Percentiles rank a stretch among this genome's conserved stretches.
These are phyloP conservation scores for Tagetes erecta DNA, from an alignment of 129 eudicot species.

Conservation along the genomic window DNA sequence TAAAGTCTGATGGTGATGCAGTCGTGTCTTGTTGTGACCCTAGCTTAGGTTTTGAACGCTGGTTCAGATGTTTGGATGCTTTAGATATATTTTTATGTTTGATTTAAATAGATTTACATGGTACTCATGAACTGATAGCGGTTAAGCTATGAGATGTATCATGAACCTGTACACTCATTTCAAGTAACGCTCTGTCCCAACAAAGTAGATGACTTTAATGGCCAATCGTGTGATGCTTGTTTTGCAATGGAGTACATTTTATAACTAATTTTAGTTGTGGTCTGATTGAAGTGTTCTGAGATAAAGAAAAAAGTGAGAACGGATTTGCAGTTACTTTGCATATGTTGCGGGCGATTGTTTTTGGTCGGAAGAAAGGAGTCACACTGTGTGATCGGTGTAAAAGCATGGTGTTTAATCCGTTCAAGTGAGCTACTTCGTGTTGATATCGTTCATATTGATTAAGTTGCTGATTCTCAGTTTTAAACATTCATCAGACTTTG, in stretches of 20 bases:
- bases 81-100: constrained; percentile 14
- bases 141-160: constrained; percentile 10
- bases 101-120: constrained; percentile 7
- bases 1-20: neutral
- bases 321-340: too few relatives aligned
- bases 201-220: constrained; percentile 7
- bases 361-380: too few relatives aligned
- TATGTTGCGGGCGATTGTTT: too few relatives aligned
- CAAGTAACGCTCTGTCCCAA: neutral
- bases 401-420: too few relatives aligned
- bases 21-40: neutral
- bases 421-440: too few relatives aligned
- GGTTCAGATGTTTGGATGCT: neutral
- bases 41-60: neutral
- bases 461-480: too few relatives aligned
- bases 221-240: neutral
- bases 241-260: neutral
- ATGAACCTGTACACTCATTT: constrained; percentile 22
- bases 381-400: too few relatives aligned
- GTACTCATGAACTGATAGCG: constrained; percentile 10
- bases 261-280: neutral
- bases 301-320: too few relatives aligned
- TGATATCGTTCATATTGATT: too few relatives aligned
- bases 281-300: too few relatives aligned
- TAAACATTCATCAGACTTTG: too few relatives aligned